Conservation (phyloP, 2,329 filamentous ascomycete genomes). For the Macrophomina tecta region DNA sequence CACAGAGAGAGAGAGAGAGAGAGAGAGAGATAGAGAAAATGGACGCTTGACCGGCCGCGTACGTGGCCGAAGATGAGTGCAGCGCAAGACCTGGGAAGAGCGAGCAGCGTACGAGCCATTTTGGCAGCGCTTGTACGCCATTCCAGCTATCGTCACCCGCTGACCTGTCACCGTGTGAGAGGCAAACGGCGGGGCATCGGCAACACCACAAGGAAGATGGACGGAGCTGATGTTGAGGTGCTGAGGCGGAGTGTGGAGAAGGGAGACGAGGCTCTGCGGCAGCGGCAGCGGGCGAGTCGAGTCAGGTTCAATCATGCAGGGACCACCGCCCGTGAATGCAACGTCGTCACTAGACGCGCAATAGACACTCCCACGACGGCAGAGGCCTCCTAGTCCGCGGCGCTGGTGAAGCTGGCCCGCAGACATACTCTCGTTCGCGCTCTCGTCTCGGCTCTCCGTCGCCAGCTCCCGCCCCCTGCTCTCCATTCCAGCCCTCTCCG, state of each 20-base stretch:
- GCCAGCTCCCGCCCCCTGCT: neutral
- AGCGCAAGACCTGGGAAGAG: neutral
- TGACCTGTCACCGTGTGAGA: neutral
- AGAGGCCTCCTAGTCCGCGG: neutral
- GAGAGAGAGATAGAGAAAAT: neutral
- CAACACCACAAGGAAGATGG: neutral
- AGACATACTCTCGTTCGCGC: neutral
- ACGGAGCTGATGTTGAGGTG: conserved; percentile 11
- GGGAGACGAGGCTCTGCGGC: conserved; percentile 21
- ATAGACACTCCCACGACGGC: neutral
- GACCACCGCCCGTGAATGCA: conserved; percentile 21
- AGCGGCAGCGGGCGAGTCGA: conserved; percentile 17
- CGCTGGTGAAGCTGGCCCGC: neutral
- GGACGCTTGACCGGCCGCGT: neutral
- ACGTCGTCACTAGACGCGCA: conserved; percentile 26
- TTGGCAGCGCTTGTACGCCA: neutral
- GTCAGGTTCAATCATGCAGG: conserved; percentile 17
- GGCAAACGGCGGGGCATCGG: neutral
- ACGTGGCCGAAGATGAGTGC: neutral
- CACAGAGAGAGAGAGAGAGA: too few relatives aligned
- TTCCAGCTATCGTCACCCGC: neutral
- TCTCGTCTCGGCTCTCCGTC: neutral
- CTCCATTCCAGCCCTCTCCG: neutral
- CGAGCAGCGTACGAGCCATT: neutral
- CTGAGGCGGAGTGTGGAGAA: neutral